Conservation (phyloP, 208 protist genomes). For the Leishmania tarentolae region DNA sequence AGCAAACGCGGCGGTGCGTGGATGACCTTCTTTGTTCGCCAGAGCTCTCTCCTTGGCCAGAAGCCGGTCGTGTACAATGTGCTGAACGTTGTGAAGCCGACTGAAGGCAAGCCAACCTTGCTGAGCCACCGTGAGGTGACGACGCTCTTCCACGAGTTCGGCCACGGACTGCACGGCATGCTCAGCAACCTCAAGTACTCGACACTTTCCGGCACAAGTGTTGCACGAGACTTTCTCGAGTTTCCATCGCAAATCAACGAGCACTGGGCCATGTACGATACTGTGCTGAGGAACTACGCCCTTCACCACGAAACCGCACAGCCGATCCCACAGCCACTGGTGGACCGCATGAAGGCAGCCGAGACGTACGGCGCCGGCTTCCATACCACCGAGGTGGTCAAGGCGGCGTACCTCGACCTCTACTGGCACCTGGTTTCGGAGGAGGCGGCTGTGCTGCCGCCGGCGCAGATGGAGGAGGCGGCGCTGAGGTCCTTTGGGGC, state of each 20-base stretch:
- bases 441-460: conserved; percentile 22
- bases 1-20: conserved; percentile 66
- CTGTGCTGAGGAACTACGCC: conserved; percentile 57
- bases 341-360: conserved; percentile 43
- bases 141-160: conserved; percentile 73
- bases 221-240: conserved; percentile 83
- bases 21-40: conserved; percentile 62
- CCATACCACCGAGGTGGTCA: conserved; percentile 53
- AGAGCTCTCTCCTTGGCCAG: conserved; percentile 34
- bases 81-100: conserved; percentile 61
- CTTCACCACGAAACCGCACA: conserved; percentile 62
- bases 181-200: conserved; percentile 45
- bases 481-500: conserved; percentile 23
- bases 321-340: conserved; percentile 45
- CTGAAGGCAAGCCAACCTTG: conserved; percentile 50
- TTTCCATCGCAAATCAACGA: conserved; percentile 85
- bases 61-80: conserved; percentile 59
- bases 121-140: conserved; percentile 56
- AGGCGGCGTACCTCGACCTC: conserved; percentile 54
- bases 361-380: conserved; percentile 46
- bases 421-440: conserved; percentile 50
- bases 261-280: conserved; percentile 64
- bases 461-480: conserved; percentile 36
- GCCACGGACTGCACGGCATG: conserved; percentile 81
- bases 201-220: conserved; percentile 57